phyloP scores from a whole-genome alignment of 495 filamentous ascomycete species.

The Talaromyces trachyspermus region DNA sequence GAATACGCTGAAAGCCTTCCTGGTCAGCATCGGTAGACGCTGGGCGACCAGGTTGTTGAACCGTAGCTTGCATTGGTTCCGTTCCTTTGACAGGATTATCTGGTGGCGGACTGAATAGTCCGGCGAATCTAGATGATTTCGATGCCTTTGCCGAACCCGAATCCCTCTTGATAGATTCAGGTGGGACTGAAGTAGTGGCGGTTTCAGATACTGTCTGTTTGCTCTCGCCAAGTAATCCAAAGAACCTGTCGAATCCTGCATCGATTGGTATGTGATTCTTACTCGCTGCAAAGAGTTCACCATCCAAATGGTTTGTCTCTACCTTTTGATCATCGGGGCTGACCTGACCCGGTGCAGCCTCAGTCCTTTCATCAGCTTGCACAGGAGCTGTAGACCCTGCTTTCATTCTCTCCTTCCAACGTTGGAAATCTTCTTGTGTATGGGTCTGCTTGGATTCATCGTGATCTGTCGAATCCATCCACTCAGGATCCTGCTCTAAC shows the following conservation, averaged over 20 bases:
- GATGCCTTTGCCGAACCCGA: slow-evolving; percentile 20
- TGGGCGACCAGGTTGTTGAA: slow-evolving; percentile 24
- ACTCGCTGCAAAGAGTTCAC: slow-evolving; percentile 29
- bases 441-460: slow-evolving; percentile 58
- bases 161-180: slow-evolving; percentile 25
- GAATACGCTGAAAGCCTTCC: slow-evolving; percentile 80
- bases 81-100: slow-evolving; percentile 45
- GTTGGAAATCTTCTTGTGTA: slow-evolving; percentile 88
- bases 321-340: slow-evolving; percentile 18
- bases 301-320: slow-evolving; percentile 28
- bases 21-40: slow-evolving; percentile 65
- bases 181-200: slow-evolving; percentile 15
- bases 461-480: slow-evolving; percentile 72
- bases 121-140: slow-evolving; percentile 76
- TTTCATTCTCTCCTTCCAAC: slow-evolving; percentile 92
- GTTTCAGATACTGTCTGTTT: slow-evolving; percentile 26
- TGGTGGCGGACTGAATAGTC: slow-evolving; percentile 66
- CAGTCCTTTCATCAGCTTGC: slow-evolving; percentile 41
- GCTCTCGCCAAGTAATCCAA: slow-evolving; percentile 55
- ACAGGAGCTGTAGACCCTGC: slow-evolving; percentile 35
- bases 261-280: slow-evolving; percentile 46
- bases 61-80: slow-evolving; percentile 30
- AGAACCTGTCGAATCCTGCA: slow-evolving; percentile 69
- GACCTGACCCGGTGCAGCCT: slow-evolving; percentile 24
- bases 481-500: slow-evolving; percentile 75